Base-by-base conservation (phyloP, 169 alveolate genomes). In the Plasmodium gonderi region DNA sequence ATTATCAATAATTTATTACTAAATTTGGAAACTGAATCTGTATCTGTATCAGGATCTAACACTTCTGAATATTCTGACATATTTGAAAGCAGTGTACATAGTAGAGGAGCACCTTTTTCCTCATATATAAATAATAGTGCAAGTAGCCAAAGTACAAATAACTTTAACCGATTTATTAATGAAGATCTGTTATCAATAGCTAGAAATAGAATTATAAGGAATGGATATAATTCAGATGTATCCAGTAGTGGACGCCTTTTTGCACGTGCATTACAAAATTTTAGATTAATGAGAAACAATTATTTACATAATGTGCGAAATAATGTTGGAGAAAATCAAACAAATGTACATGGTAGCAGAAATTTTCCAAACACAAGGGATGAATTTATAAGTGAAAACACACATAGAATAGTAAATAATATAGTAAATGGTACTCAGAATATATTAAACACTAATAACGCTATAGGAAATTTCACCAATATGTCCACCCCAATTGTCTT, bases 211-310 rank as follows among this genome's bases (percentile, higher is more conserved):
- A 36, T 44, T 60, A 26, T 83, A 72, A 76, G 92, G 54, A 47
- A 47, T 47, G 83, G 75, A 36, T 40, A 31, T 42, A 83, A 83
- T 72, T 69, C 72, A 14, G 82, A 54, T 29, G 38, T 83, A 3
- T 45, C 81, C 12, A 83, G 64, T 29, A 72, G 33, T 72, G 79
- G 47, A 6, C 31, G 17, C 40, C 31, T 36, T 31, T 12, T 47
- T 33, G 68, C 29, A 38, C 92, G 77, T 2, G 67, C 81, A 20
- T 40, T 74, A 69, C 72, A 72, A 23, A 69, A 83, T 83, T 69
- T 72, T 83, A 51, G 92, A 40, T 11, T 83, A 20, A 26, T 83
- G 60, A 69, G 74, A 60, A 83, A 72, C 36, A 83, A 83, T 72
- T 64, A 31, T 26, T 17, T 40, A 31, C n/a, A 31, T 31, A 20